phyloP scores from a whole-genome alignment of 2,329 filamentous ascomycete species.

The Graphilbum sp. region DNA sequence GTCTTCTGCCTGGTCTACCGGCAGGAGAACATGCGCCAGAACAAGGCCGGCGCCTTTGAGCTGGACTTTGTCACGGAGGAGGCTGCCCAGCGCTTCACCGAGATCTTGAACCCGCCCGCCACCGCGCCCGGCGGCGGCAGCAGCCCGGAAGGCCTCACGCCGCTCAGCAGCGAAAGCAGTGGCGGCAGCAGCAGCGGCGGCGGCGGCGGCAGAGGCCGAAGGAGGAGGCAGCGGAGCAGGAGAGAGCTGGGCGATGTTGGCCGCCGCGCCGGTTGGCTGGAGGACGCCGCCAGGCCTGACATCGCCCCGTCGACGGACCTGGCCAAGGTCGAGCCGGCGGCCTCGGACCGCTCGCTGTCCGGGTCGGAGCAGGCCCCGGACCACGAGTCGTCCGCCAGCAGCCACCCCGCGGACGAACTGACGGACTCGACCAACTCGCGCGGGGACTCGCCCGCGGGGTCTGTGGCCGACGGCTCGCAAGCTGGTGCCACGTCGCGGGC shows the following conservation, averaged over 20 bases:
- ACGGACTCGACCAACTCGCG: background rate
- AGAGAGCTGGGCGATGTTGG: background rate
- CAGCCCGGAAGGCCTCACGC: too few species aligned
- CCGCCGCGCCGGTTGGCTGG: background rate
- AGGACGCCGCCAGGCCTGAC: background rate
- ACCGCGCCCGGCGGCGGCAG: too few species aligned
- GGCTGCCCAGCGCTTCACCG: conserved; percentile 23
- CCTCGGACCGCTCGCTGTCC: background rate
- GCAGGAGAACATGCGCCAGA: conserved; percentile 33
- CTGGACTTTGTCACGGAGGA: conserved; percentile 29
- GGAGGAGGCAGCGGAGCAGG: too few species aligned
- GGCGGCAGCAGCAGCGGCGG: background rate
- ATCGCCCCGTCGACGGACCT: background rate
- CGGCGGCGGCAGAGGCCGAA: too few species aligned
- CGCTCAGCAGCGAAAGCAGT: background rate
- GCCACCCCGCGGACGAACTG: background rate
- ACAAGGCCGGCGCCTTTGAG: conserved; percentile 30
- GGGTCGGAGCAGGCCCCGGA: background rate
- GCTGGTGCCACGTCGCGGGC: too few species aligned
- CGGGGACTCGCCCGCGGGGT: too few species aligned
- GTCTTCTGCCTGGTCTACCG: conserved; percentile 42
- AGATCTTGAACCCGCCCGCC: conserved; percentile 19
- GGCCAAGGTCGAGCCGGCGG: background rate
- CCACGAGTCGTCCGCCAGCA: too few species aligned
- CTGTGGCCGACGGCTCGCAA: too few species aligned